Evolutionary conservation across 495 filamentous ascomycete genomes (phyloP).

Genomic region (Aspergillus sparsus): DNA sequence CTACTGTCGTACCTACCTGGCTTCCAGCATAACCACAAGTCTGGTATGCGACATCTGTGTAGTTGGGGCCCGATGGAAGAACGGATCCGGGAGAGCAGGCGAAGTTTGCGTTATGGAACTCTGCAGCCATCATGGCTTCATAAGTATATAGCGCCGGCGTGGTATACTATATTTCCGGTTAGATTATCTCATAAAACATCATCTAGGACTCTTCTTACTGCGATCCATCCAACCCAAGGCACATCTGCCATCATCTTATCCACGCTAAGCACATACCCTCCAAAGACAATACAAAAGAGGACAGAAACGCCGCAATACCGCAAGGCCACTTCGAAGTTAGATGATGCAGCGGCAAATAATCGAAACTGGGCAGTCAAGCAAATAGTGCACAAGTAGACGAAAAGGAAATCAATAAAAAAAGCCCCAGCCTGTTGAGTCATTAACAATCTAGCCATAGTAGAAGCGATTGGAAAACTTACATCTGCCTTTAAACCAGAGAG

Average conservation of each 20-base stretch:
- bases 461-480: slow-evolving; percentile 19
- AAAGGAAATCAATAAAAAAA: slow-evolving; percentile 62
- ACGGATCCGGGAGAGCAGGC: slow-evolving; percentile 53
- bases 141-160: slow-evolving; percentile 73
- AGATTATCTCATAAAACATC: background rate
- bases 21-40: slow-evolving; percentile 60
- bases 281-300: slow-evolving; percentile 38
- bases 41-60: slow-evolving; percentile 52
- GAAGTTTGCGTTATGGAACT: slow-evolving; percentile 47
- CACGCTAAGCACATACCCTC: slow-evolving; percentile 40
- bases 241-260: slow-evolving; percentile 41
- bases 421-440: slow-evolving; percentile 29
- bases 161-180: slow-evolving; percentile 39
- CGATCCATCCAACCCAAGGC: slow-evolving; percentile 44
- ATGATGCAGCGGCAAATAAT: slow-evolving; percentile 43
- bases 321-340: slow-evolving; percentile 42
- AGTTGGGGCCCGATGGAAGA: slow-evolving; percentile 58
- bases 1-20: slow-evolving; percentile 46
- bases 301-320: slow-evolving; percentile 40
- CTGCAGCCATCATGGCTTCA: slow-evolving; percentile 62
- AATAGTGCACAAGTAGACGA: slow-evolving; percentile 52
- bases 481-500: slow-evolving; percentile 52
- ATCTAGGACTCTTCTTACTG: slow-evolving; percentile 28
- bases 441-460: background rate
- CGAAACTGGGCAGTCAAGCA: slow-evolving; percentile 53